These are phyloP conservation scores for Cichorium intybus DNA, from an alignment of 140 eudicot genomes.

Conservation along the genomic window DNA sequence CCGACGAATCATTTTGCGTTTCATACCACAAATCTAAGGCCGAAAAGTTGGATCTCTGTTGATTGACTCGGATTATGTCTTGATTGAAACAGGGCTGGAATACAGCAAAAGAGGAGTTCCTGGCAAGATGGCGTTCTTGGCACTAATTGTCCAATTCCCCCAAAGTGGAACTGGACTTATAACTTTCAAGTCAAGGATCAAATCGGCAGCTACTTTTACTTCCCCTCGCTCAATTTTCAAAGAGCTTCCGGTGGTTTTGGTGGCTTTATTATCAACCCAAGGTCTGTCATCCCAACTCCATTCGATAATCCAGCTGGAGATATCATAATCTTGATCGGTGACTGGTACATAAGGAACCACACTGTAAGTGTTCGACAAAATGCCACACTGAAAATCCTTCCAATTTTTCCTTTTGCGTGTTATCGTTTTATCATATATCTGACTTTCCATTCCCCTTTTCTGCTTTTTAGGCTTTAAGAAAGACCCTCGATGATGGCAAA, in stretches of 20 bases:
- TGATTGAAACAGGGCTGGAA: constrained; percentile 59
- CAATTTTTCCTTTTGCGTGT: not conserved
- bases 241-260: constrained; percentile 75
- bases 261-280: constrained; percentile 45
- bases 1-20: not conserved
- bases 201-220: constrained; percentile 74
- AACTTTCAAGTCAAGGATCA: constrained; percentile 77
- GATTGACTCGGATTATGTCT: not conserved
- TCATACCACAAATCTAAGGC: constrained; percentile 5
- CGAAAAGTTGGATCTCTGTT: constrained; percentile 3
- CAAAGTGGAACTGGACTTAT: constrained; percentile 86
- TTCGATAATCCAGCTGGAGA: constrained; percentile 59
- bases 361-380: constrained; percentile 14
- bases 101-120: constrained; percentile 52
- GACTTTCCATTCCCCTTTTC: not conserved
- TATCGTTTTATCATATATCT: not conserved
- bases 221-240: constrained; percentile 75
- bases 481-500: constrained; percentile 54
- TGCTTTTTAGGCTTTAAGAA: constrained; percentile 54
- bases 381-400: not conserved
- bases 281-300: constrained; percentile 52
- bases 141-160: constrained; percentile 73
- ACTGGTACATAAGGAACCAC: constrained; percentile 29
- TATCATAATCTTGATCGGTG: constrained; percentile 58
- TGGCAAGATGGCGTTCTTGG: constrained; percentile 89